Conservation (phyloP, 179 eudicot genomes). For the Kewa caespitosa region DNA sequence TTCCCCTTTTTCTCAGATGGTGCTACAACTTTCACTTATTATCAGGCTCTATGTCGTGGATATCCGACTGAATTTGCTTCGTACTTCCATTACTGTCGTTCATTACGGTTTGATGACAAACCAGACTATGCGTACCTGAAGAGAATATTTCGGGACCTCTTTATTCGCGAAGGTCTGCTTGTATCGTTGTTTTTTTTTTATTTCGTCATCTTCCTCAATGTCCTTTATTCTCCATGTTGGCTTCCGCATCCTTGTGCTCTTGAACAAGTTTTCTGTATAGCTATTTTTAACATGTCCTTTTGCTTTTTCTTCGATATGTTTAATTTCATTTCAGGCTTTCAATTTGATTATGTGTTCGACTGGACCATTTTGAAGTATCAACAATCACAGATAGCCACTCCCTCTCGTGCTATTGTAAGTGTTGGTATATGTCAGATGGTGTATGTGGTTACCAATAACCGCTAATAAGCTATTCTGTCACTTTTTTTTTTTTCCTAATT, state of each 20-base stretch:
- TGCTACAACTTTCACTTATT: constrained; percentile 14
- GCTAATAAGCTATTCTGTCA: neutral
- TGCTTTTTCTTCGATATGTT: too few relatives aligned
- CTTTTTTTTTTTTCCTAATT: constrained; percentile 2
- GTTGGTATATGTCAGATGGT: neutral
- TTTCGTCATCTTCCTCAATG: neutral
- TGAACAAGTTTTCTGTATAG: neutral
- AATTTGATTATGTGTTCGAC: constrained; percentile 96
- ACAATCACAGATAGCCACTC: constrained; percentile 74
- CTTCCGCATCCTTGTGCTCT: neutral
- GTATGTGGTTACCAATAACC: neutral
- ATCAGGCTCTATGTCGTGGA: constrained; percentile 84
- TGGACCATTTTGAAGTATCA: constrained; percentile 98
- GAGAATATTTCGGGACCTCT: constrained; percentile 87
- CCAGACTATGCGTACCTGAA: constrained; percentile 96
- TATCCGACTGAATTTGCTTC: constrained; percentile 94
- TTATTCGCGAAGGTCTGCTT: constrained; percentile 86
- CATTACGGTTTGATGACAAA: constrained; percentile 89
- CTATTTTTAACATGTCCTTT: neutral
- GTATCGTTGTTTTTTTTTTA: constrained; percentile 9
- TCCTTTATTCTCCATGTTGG: neutral
- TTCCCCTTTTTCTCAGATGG: neutral
- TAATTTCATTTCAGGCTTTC: constrained; percentile 60
- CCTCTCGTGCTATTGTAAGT: constrained; percentile 73
- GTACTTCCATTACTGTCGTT: constrained; percentile 94